A percentile compares a stretch with the other conserved stretches of the same genome.
These are phyloP conservation scores for Prunus fruticosa DNA, from an alignment of 306 rosid species.

Conservation along the genomic window DNA sequence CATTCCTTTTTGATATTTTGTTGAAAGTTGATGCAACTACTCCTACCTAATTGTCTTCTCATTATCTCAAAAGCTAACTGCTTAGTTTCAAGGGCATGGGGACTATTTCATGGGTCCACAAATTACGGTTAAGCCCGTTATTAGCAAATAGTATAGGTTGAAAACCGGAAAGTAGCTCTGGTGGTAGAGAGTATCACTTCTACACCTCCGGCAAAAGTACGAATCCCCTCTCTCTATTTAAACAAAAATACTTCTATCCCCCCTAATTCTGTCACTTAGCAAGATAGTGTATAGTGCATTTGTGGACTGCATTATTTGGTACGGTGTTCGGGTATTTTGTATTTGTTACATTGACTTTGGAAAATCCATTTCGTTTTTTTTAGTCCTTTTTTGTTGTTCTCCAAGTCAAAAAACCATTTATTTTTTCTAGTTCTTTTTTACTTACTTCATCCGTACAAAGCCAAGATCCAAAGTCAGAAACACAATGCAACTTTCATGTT, in stretches of 20 bases:
- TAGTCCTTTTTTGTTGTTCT: too few relatives aligned
- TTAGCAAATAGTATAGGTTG: not conserved
- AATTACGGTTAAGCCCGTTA: not conserved
- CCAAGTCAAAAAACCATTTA: not conserved
- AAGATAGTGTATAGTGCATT: too few relatives aligned
- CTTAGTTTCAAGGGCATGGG: not conserved
- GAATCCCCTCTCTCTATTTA: not conserved
- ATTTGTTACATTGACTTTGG: not conserved
- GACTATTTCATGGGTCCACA: not conserved
- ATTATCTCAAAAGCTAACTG: not conserved
- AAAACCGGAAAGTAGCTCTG: not conserved
- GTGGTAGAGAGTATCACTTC: not conserved
- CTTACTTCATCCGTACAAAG: not conserved
- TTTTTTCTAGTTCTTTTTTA: too few relatives aligned
- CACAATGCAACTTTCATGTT: not conserved
- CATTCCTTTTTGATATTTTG: slow-evolving; percentile 21
- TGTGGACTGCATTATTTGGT: too few relatives aligned
- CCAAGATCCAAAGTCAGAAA: not conserved
- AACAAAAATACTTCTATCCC: too few relatives aligned
- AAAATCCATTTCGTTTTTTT: not conserved
- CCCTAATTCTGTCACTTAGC: too few relatives aligned
- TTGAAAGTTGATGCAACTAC: slow-evolving; percentile 68
- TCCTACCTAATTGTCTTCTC: slow-evolving; percentile 36
- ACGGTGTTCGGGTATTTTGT: too few relatives aligned
- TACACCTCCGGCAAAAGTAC: not conserved